A percentile compares a stretch with the other conserved stretches of the same genome.
Conservation (phyloP, 179 eudicot genomes). For the Beta lomatogona region DNA sequence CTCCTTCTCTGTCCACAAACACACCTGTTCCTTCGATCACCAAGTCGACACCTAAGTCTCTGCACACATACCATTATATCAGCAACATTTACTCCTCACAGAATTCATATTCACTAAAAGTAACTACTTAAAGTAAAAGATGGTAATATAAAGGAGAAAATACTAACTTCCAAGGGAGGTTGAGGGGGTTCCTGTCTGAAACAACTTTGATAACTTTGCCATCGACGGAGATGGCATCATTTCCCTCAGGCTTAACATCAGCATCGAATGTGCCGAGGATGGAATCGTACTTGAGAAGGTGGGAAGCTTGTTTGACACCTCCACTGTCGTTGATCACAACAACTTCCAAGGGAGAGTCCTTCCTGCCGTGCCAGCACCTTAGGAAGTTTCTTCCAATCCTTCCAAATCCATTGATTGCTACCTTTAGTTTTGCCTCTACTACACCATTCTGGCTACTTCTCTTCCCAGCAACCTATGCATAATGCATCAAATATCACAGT, state of each 20-base stretch:
- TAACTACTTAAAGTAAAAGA: background rate
- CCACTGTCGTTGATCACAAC: constrained; percentile 94
- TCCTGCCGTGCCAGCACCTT: constrained; percentile 98
- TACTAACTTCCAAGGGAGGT: constrained; percentile 90
- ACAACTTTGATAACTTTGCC: constrained; percentile 90
- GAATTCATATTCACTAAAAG: no score
- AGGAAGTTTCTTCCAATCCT: constrained; percentile 97
- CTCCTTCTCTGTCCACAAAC: constrained; percentile 97
- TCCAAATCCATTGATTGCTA: constrained; percentile 96
- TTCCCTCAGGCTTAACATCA: constrained; percentile 83
- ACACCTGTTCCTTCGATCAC: constrained; percentile 99
- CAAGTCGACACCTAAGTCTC: constrained; percentile 80
- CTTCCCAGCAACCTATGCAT: constrained; percentile 46
- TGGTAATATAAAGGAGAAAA: background rate
- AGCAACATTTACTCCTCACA: background rate
- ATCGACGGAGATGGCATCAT: constrained; percentile 78
- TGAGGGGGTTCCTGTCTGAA: constrained; percentile 77
- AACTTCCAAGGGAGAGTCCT: constrained; percentile 90
- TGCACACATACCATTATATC: constrained; percentile 24
- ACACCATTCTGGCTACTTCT: constrained; percentile 48
- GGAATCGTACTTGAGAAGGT: constrained; percentile 97
- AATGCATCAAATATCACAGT: background rate
- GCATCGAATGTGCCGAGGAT: constrained; percentile 97
- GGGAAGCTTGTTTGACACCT: constrained; percentile 97
- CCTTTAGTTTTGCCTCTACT: constrained; percentile 87